Conservation (phyloP, 1,139 yeast species). For the Protomyces macrosporus region DNA sequence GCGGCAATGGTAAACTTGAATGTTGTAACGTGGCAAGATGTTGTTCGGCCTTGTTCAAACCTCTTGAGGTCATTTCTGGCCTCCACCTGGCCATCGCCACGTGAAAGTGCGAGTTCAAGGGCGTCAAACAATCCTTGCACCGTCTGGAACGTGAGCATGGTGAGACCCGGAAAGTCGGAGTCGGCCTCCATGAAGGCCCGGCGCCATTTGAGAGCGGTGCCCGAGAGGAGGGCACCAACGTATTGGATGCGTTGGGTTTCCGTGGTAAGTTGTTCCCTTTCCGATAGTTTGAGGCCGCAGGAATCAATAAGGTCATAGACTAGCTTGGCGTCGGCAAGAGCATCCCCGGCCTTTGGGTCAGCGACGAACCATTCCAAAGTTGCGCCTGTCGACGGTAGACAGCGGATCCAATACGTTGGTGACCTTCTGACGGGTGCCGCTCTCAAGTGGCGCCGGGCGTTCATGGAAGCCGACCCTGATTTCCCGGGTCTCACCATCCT, state of each 20-base stretch:
- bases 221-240: neutral
- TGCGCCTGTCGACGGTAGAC: too few relatives aligned
- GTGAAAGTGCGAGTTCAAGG: neutral
- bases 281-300: neutral
- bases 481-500: neutral
- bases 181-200: neutral
- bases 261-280: neutral
- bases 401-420: neutral
- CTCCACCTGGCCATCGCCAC: neutral
- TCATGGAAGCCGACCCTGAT: neutral
- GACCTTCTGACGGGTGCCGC: neutral
- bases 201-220: neutral
- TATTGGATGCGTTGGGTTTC: neutral
- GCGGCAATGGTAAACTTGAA: neutral
- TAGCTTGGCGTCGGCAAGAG: neutral
- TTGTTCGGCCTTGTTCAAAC: neutral
- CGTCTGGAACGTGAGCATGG: neutral
- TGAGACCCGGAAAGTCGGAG: neutral
- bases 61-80: neutral
- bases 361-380: too few relatives aligned
- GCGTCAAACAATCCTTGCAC: neutral
- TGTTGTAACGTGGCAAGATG: neutral
- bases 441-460: neutral
- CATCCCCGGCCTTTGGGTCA: neutral
- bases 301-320: neutral